Conservation (phyloP, 306 rosid genomes). For the Glycine tomentella region DNA sequence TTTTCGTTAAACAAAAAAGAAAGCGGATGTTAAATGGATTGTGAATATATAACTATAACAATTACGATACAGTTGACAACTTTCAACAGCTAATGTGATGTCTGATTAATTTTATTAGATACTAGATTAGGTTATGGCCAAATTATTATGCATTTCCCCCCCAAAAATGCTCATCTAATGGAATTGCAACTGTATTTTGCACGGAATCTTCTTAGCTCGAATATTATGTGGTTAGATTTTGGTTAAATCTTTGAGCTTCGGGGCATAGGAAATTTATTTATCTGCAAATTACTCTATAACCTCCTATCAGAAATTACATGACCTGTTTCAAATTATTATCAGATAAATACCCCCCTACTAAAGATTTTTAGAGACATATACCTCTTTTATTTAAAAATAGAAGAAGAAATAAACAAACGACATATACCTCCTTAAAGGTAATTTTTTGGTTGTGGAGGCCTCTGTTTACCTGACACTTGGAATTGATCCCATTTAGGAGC, state of each 20-base stretch:
- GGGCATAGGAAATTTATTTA: neutral
- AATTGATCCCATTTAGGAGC: slow-evolving; percentile 10
- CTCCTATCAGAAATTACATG: neutral
- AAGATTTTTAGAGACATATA: neutral
- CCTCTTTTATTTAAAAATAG: no score
- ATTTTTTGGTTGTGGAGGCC: slow-evolving; percentile 3
- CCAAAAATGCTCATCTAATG: no score
- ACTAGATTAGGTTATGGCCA: no score
- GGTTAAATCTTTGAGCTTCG: neutral
- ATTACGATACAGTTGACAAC: neutral
- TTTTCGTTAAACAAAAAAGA: neutral
- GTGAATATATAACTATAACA: neutral
- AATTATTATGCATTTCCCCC: no score
- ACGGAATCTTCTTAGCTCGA: neutral
- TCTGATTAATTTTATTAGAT: neutral
- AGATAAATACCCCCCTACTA: neutral
- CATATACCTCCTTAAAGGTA: neutral
- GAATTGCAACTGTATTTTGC: neutral
- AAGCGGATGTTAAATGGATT: neutral
- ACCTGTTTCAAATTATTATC: slow-evolving; percentile 1
- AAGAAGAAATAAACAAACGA: no score
- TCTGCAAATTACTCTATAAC: neutral
- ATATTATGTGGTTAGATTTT: neutral
- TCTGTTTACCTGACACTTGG: slow-evolving; percentile 14
- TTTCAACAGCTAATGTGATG: neutral